phyloP scores from a whole-genome alignment of 1,139 yeast genomes.

The Hemisphaericaspora subhashii region DNA sequence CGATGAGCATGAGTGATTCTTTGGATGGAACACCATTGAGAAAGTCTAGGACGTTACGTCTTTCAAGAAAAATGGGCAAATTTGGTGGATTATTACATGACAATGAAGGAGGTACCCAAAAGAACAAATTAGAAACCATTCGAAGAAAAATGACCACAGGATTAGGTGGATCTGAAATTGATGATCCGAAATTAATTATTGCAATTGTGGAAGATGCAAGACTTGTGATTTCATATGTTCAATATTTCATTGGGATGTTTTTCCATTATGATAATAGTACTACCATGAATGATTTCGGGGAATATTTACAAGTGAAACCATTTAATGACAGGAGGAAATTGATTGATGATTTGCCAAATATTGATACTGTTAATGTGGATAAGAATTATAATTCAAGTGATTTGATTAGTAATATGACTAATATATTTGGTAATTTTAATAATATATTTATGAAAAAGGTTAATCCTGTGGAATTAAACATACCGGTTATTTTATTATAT shows the following conservation, averaged over 20 bases:
- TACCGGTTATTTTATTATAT: constrained; percentile 38
- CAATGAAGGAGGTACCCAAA: constrained; percentile 5
- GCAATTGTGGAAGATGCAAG: constrained; percentile 36
- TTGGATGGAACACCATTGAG: constrained; percentile 22
- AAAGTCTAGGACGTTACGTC: constrained; percentile 34
- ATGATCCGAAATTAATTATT: constrained; percentile 45
- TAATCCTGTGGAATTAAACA: constrained; percentile 37
- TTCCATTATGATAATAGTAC: constrained; percentile 65
- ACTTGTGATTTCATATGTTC: constrained; percentile 48
- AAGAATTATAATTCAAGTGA: constrained; percentile 49
- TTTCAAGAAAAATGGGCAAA: constrained; percentile 30
- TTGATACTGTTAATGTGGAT: constrained; percentile 20
- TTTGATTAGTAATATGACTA: constrained; percentile 50
- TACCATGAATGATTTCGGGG: constrained; percentile 41
- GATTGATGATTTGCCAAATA: constrained; percentile 20
- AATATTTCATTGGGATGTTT: constrained; percentile 60
- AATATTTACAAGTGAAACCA: constrained; percentile 45
- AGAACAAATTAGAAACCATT: constrained; percentile 4
- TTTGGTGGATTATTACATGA: constrained; percentile 17
- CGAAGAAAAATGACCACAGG: constrained; percentile 8
- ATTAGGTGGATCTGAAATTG: constrained; percentile 27
- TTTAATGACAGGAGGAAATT: constrained; percentile 32
- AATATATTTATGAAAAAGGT: constrained; percentile 37
- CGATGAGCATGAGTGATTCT: constrained; percentile 13
- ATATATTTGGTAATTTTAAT: constrained; percentile 53